A percentile compares a stretch with the other conserved stretches of the same genome.
phyloP scores from a whole-genome alignment of 2,329 filamentous ascomycete species.

The Elsinoe necatrix region DNA sequence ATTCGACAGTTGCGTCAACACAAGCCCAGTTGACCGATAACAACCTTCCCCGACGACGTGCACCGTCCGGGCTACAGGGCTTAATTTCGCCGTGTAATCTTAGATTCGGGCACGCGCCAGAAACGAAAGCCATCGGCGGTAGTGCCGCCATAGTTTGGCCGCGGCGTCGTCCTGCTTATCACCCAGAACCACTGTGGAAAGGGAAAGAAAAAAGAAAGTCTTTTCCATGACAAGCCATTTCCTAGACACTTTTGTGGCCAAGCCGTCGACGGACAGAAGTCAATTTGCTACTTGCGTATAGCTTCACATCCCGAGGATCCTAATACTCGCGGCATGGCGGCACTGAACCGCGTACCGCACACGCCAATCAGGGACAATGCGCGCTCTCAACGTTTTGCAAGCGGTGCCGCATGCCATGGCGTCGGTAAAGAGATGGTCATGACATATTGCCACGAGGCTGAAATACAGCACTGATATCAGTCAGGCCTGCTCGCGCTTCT shows the following conservation, averaged over 20 bases:
- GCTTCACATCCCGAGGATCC: not conserved
- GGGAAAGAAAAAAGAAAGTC: not conserved
- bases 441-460: not conserved
- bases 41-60: not conserved
- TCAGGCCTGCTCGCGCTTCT: not conserved
- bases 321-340: not conserved
- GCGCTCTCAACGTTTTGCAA: not conserved
- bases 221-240: not conserved
- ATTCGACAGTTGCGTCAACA: not conserved
- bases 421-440: not conserved
- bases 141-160: constrained; percentile 10
- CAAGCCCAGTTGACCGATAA: not conserved
- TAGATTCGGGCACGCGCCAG: constrained; percentile 10
- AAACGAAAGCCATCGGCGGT: constrained; percentile 11
- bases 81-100: constrained; percentile 6
- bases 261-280: not conserved
- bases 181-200: not conserved
- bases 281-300: not conserved
- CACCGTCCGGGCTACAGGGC: not conserved
- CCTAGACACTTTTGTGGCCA: not conserved
- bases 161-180: constrained; percentile 11
- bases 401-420: not conserved
- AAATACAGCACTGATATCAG: not conserved
- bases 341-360: not conserved
- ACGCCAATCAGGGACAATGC: not conserved